Percentiles rank a stretch among this genome's conserved stretches.
These are phyloP conservation scores for Grosmannia serpens DNA, from an alignment of 2,329 filamentous ascomycete genomes.

Conservation along the genomic window DNA sequence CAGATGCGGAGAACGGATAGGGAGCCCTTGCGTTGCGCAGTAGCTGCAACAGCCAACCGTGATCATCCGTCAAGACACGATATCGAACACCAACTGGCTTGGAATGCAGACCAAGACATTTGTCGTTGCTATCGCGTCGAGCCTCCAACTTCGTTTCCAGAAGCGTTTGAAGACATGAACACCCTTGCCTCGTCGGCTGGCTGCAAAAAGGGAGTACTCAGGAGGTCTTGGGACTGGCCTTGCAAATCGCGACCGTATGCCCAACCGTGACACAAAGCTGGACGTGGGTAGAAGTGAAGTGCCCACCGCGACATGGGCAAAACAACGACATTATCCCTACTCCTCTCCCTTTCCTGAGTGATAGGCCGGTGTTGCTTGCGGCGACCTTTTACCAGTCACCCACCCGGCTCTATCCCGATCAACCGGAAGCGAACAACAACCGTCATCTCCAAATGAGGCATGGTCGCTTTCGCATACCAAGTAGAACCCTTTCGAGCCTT, in stretches of 20 bases:
- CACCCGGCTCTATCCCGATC: background rate
- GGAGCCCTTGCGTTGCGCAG: background rate
- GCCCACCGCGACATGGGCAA: background rate
- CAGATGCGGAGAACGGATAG: background rate
- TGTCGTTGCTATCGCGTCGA: background rate
- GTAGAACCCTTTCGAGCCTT: background rate
- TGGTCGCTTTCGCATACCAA: constrained; percentile 1
- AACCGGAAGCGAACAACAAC: background rate
- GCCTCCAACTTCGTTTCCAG: background rate
- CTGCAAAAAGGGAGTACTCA: background rate
- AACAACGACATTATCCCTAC: background rate
- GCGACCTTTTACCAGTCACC: constrained; percentile 1
- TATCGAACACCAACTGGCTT: background rate
- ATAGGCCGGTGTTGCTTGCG: background rate
- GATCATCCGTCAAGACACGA: background rate
- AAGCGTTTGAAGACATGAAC: background rate
- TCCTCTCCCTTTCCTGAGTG: background rate
- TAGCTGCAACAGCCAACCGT: background rate
- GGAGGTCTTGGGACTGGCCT: background rate
- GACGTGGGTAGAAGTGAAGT: background rate
- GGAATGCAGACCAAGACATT: background rate
- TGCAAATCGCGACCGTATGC: background rate
- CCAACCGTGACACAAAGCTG: background rate
- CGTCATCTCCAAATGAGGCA: background rate
- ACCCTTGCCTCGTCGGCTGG: background rate